Evolutionary conservation across 768 basidiomycete species (phyloP), one percentile per base, ranked within the genome.

Genomic region (Suillus ampliporus): DNA sequence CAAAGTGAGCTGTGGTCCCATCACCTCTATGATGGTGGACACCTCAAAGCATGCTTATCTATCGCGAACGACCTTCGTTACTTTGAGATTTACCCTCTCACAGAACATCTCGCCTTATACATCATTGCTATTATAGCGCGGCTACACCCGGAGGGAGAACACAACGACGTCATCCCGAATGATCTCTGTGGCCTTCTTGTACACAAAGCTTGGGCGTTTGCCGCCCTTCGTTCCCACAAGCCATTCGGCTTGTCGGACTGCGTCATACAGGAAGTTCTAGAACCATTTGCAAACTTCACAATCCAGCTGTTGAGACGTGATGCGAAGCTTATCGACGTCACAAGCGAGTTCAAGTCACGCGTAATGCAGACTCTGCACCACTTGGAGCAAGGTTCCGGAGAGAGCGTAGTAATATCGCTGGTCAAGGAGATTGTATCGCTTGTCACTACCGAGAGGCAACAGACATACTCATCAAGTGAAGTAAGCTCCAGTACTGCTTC

Each of bases 81-180:
- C 17, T 47, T 61, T 21, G 51, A 61, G 31, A 23, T 63, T 8
- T 50, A 58, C 26, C 61, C 61, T 7, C 26, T 62, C 19, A 62
- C 46, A 46, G 61, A 60, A 40, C 61, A 62, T 47, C 57, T 62
- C 19, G 61, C 57, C 17, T 57, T 60, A 21, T 62, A 62, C 47
- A 47, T 60, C 40, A 47, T 62, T n/a, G 37, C 47, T 21, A 48
- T 50, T 38, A 46, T 59, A 10, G 57, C 57, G 41, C 37, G 26
- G 15, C 59, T 60, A 4, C 17, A 26, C 19, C 26, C 37, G 47
- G 37, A 60, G 48, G 58, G 21, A 37, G 53, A 40, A 53, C 19
- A 41, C 21, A 5, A 19, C 26, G 15, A 56, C 15, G 57, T 43
- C 21, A 23, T 54, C 53, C 61, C 38, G 14, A 11, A 35, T 7